Conservation (phyloP, 2,329 filamentous ascomycete genomes). For the Cryphonectria naterciae region DNA sequence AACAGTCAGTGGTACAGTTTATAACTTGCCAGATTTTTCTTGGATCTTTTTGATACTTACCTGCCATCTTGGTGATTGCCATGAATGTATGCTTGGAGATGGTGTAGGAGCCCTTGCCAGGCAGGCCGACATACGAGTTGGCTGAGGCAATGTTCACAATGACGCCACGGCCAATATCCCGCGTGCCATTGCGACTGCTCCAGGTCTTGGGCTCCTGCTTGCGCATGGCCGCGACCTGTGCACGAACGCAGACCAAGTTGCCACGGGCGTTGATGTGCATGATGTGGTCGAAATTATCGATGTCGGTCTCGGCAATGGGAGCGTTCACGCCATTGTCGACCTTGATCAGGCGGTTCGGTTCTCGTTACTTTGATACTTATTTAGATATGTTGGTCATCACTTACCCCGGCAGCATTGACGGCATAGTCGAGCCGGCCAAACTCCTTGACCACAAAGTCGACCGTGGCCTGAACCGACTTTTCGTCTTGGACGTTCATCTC, state of each 20-base stretch:
- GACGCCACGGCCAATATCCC: constrained; percentile 30
- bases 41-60: constrained; percentile 16
- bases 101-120: constrained; percentile 30
- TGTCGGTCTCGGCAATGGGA: constrained; percentile 29
- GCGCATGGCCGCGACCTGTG: constrained; percentile 29
- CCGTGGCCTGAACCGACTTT: constrained; percentile 30
- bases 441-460: constrained; percentile 31
- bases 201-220: constrained; percentile 31
- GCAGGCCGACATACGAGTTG: constrained; percentile 30
- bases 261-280: constrained; percentile 33
- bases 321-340: constrained; percentile 29
- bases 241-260: constrained; percentile 29
- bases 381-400: constrained; percentile 8
- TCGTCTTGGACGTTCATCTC: constrained; percentile 30
- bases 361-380: not conserved
- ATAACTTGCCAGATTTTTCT: not conserved
- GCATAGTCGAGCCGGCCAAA: constrained; percentile 33
- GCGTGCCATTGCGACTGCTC: constrained; percentile 29
- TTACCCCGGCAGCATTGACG: constrained; percentile 32
- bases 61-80: constrained; percentile 30
- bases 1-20: not conserved
- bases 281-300: constrained; percentile 32
- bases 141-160: constrained; percentile 32
- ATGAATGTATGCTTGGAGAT: constrained; percentile 33
- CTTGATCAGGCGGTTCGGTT: constrained; percentile 4